Percentiles rank a stretch among this genome's conserved stretches.
Conservation (phyloP, 768 basidiomycete genomes). For the Macrolepiota dolichaula region DNA sequence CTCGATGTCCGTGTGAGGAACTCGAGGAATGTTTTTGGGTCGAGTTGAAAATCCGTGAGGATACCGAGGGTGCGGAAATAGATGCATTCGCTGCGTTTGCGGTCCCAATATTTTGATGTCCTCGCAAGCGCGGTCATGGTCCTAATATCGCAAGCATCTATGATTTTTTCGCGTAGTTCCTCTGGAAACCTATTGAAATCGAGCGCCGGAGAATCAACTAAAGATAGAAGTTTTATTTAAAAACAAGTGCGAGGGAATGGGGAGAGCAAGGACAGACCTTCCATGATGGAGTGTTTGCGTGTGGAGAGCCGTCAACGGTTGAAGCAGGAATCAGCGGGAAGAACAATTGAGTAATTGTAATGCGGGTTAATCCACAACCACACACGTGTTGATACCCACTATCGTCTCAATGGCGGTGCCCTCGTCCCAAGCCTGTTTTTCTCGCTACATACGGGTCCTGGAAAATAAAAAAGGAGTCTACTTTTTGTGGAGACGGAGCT, state of each 20-base stretch:
- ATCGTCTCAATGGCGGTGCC: too few relatives aligned
- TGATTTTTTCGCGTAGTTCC: conserved; percentile 5
- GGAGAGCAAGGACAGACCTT: conserved; percentile 1
- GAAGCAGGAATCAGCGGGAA: too few relatives aligned
- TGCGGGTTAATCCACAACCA: too few relatives aligned
- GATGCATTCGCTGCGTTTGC: neutral
- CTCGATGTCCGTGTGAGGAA: conserved; percentile 2
- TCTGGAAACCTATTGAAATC: conserved; percentile 1
- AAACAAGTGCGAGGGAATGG: too few relatives aligned
- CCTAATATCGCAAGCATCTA: neutral
- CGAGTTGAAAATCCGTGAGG: neutral
- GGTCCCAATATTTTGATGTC: conserved; percentile 7
- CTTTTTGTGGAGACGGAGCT: too few relatives aligned
- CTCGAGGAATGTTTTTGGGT: neutral
- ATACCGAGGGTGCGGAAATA: neutral
- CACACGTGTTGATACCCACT: too few relatives aligned
- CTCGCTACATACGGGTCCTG: too few relatives aligned
- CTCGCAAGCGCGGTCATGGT: conserved; percentile 1
- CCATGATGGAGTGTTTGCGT: neutral
- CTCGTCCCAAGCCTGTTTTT: too few relatives aligned
- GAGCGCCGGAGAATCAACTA: neutral
- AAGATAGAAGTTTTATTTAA: neutral
- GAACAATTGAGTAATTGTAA: too few relatives aligned
- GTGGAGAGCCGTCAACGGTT: neutral
- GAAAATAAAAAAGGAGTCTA: too few relatives aligned